Percentiles rank a stretch among this genome's conserved stretches.
These are phyloP conservation scores for Nepenthes gracilis DNA, from an alignment of 148 eudicot species.

Conservation along the genomic window DNA sequence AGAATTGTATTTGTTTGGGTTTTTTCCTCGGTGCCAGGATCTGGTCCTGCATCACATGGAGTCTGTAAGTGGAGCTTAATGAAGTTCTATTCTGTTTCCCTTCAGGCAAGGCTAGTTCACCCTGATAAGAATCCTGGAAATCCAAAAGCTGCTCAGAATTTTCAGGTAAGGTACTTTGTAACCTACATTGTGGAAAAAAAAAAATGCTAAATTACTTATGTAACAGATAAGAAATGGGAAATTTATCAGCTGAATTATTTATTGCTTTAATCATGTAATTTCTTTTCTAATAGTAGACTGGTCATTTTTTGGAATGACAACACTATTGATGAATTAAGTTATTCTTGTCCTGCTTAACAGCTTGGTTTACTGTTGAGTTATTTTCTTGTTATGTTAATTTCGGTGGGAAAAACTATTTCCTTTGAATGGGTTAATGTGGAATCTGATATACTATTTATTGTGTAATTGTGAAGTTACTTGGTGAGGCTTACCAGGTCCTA, in stretches of 20 bases:
- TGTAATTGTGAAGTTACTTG: conserved; percentile 41
- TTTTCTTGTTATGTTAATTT: too few species aligned
- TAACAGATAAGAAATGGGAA: too few species aligned
- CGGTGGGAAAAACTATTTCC: not conserved
- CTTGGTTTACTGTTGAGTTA: too few species aligned
- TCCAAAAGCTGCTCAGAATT: conserved; percentile 78
- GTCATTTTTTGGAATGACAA: too few species aligned
- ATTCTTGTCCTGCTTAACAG: too few species aligned
- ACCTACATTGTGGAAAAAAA: not conserved
- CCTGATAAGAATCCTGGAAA: conserved; percentile 95
- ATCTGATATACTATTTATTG: not conserved
- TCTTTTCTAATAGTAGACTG: too few species aligned
- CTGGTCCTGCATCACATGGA: not conserved
- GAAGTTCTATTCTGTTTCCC: not conserved
- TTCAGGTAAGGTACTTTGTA: conserved; percentile 43
- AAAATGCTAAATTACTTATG: too few species aligned
- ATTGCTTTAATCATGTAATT: too few species aligned
- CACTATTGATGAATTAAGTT: too few species aligned
- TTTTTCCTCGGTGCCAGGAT: too few species aligned
- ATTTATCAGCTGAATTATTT: too few species aligned
- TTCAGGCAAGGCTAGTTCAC: conserved; percentile 82
- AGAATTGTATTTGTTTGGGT: too few species aligned
- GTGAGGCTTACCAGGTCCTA: conserved; percentile 91
- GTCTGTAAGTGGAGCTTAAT: not conserved
- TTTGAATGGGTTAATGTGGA: not conserved